Evolutionary conservation across 2,329 filamentous ascomycete genomes (phyloP), one percentile per base, ranked within the genome.

Genomic region (Beauveria scarabaeidicola): DNA sequence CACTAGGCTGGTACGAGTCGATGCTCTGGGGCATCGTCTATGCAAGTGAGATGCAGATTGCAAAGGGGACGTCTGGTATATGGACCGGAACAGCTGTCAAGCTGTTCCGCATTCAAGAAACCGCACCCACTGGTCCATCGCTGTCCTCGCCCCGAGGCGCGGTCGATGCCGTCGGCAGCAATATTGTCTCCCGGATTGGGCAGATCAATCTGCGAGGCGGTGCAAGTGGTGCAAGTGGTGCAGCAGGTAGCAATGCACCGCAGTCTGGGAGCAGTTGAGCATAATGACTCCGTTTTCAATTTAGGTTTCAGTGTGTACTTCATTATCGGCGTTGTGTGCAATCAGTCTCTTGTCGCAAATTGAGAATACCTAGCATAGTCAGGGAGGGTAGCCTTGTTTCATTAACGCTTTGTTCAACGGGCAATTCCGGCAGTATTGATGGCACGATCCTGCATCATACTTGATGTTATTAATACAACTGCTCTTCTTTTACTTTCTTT

Each of bases 11-110:
- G 94, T 97, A 97, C 72, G 91, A 97, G 73, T 93, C 90, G 5
- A 79, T 97, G 13, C 79, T 99, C 10, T 99, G 94, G 94, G 87
- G 91, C 17, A 90, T 97, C 66, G 85, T 97, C 57, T 97, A 97
- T 71, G 86, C 89, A 29, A 87, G 86, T 67, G 94, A 99, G 75
- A 90, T 96, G 86, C 85, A 91, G 61, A 84, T 93, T 29, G 84
- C 88, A 0, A 92, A 88, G 69, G 92, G 92, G 32, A 92, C 90
- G 2, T 90, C 92, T 36, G 93, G 94, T 8, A 86, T 97, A 1
- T 99, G 94, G 93, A 97, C 93, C 69, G 89, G 91, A 40, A 97
- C 94, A 1, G 79, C 80, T 2, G 90, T 99, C 71, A 89, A 88
- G 69, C 78, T 99, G 15, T 99, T 99, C 75, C 86, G 85, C 53